Percentiles rank a stretch among this genome's conserved stretches.
These are phyloP conservation scores for Fusarium kyushuense DNA, from an alignment of 2,329 filamentous ascomycete species.

Conservation along the genomic window DNA sequence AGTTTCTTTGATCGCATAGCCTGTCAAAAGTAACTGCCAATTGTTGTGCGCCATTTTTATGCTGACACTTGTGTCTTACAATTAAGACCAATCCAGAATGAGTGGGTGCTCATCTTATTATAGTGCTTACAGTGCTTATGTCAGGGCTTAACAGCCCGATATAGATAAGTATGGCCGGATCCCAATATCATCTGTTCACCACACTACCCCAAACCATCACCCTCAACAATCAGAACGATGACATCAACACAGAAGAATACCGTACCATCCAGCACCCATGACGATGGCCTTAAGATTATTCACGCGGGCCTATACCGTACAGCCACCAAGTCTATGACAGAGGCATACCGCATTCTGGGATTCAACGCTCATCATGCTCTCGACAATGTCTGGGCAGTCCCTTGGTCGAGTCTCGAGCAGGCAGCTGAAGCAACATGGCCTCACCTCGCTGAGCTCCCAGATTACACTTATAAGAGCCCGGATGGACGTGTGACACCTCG, in stretches of 20 bases:
- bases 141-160: neutral
- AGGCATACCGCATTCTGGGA: constrained; percentile 8
- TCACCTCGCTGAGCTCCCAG: constrained; percentile 1
- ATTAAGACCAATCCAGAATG: neutral
- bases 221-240: neutral
- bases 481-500: neutral
- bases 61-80: neutral
- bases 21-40: neutral
- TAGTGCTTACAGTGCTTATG: neutral
- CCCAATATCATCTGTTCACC: neutral
- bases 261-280: accelerated
- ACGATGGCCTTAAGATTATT: neutral
- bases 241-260: neutral
- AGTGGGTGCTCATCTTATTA: neutral
- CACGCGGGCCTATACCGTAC: constrained; percentile 20
- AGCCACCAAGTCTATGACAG: constrained; percentile 16
- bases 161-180: neutral
- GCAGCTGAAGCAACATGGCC: constrained; percentile 26
- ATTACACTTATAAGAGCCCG: neutral
- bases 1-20: neutral
- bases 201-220: neutral
- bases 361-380: constrained; percentile 16
- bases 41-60: neutral
- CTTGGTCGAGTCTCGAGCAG: neutral
- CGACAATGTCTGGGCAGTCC: neutral